phyloP scores from a whole-genome alignment of 2,329 filamentous ascomycete species.

The Myriangium duriaei region DNA sequence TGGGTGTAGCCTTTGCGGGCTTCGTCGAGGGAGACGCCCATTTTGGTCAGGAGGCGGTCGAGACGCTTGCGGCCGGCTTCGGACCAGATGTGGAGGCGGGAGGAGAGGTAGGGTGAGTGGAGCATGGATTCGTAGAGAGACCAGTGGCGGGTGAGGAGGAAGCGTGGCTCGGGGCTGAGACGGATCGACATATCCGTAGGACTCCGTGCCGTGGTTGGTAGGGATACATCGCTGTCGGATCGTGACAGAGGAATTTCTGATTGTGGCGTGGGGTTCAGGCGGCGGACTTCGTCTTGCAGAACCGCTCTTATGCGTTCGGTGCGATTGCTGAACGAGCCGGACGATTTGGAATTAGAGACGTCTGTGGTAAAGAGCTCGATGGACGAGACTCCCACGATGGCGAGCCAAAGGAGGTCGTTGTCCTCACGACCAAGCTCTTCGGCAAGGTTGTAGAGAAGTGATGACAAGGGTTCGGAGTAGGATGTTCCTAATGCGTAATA shows the following conservation, averaged over 20 bases:
- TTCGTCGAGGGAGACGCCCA: constrained; percentile 89
- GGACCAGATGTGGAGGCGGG: constrained; percentile 86
- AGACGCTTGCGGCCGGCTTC: constrained; percentile 77
- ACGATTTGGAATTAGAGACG: constrained; percentile 50
- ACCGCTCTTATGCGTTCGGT: constrained; percentile 76
- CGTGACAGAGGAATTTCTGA: constrained; percentile 39
- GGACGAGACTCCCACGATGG: constrained; percentile 89
- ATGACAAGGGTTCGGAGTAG: constrained; percentile 89
- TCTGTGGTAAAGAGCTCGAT: constrained; percentile 84
- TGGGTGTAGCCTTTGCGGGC: constrained; percentile 94
- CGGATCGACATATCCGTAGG: constrained; percentile 88
- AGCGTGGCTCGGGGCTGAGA: constrained; percentile 83
- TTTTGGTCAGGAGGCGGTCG: constrained; percentile 91
- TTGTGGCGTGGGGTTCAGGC: constrained; percentile 68
- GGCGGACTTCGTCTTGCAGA: constrained; percentile 82
- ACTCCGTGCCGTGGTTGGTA: constrained; percentile 75
- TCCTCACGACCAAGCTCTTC: constrained; percentile 93
- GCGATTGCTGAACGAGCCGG: constrained; percentile 34
- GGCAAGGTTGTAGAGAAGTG: constrained; percentile 85
- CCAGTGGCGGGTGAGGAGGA: constrained; percentile 90
- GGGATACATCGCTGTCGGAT: constrained; percentile 65
- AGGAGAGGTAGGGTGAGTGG: constrained; percentile 88
- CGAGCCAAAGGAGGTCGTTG: constrained; percentile 89
- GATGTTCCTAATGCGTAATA: constrained; percentile 84
- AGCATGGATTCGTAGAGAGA: constrained; percentile 97